A percentile compares a stretch with the other conserved stretches of the same genome.
Evolutionary conservation across 805 yeast genomes (phyloP).

Genomic region (Ascoidea tarda): DNA sequence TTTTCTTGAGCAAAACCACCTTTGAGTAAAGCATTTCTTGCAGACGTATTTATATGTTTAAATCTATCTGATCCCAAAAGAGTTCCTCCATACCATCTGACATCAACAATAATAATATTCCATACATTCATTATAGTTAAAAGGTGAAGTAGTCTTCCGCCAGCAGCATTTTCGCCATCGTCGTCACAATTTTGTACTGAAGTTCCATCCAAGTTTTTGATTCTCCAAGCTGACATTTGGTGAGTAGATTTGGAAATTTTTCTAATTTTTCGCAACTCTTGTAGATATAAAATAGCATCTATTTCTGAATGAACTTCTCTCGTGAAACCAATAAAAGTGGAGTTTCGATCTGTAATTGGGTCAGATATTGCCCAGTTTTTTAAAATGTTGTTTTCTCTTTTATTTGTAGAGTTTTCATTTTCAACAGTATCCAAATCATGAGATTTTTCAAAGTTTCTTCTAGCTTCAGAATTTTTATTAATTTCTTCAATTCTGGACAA

Average conservation of each 20-base stretch:
- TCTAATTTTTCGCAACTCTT: slow-evolving; percentile 42
- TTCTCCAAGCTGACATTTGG: slow-evolving; percentile 81
- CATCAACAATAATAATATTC: slow-evolving; percentile 66
- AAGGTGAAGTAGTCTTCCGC: slow-evolving; percentile 70
- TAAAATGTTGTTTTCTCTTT: slow-evolving; percentile 27
- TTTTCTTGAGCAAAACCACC: slow-evolving; percentile 33
- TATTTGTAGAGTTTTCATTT: background rate
- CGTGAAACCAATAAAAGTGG: slow-evolving; percentile 74
- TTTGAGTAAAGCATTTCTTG: slow-evolving; percentile 66
- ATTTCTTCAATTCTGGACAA: slow-evolving; percentile 25
- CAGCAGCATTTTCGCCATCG: slow-evolving; percentile 97
- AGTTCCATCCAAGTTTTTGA: slow-evolving; percentile 37
- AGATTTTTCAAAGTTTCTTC: slow-evolving; percentile 9
- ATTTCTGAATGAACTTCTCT: slow-evolving; percentile 45
- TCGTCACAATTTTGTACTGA: slow-evolving; percentile 81
- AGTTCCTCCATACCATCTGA: slow-evolving; percentile 88
- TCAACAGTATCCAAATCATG: slow-evolving; percentile 13
- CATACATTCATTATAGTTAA: slow-evolving; percentile 66
- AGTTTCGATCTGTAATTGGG: slow-evolving; percentile 69
- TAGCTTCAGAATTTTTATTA: slow-evolving; percentile 6
- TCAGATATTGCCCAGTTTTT: slow-evolving; percentile 69
- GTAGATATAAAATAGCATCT: slow-evolving; percentile 45
- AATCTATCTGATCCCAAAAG: slow-evolving; percentile 90
- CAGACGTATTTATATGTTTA: slow-evolving; percentile 81
- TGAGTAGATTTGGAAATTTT: slow-evolving; percentile 60